Evolutionary conservation across 2,329 filamentous ascomycete species (phyloP).

Genomic region (Corynespora cassiicola): DNA sequence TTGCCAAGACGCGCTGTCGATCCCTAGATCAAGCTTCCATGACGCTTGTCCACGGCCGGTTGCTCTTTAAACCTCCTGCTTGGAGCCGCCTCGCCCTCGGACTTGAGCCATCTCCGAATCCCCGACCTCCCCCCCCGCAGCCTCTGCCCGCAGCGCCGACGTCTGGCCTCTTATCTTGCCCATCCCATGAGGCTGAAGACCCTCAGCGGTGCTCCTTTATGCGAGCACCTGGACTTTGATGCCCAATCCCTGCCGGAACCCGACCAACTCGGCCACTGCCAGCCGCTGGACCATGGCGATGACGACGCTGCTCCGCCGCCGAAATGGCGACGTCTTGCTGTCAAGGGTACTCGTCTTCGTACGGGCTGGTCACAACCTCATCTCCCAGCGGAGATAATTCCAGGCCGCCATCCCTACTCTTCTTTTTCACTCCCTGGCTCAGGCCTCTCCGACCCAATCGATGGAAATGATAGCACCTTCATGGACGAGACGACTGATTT

Average conservation of each 20-base stretch:
- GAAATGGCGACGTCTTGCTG: constrained; percentile 38
- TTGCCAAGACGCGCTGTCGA: constrained; percentile 42
- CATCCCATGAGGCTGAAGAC: constrained; percentile 54
- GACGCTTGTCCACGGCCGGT: constrained; percentile 32
- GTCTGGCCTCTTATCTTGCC: too few relatives aligned
- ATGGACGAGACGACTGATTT: constrained; percentile 57
- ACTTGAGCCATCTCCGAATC: not conserved
- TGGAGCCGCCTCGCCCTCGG: not conserved
- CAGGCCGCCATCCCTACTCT: constrained; percentile 7
- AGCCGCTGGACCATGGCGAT: constrained; percentile 49
- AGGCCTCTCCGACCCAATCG: constrained; percentile 11
- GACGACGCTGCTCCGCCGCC: constrained; percentile 22
- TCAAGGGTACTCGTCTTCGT: constrained; percentile 21
- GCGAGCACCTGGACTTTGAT: constrained; percentile 62
- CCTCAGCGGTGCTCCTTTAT: constrained; percentile 67
- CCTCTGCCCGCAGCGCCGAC: not conserved
- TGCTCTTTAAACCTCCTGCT: constrained; percentile 1
- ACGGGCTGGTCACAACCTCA: constrained; percentile 42
- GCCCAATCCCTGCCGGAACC: constrained; percentile 58
- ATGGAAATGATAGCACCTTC: constrained; percentile 55
- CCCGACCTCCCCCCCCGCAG: constrained; percentile 2
- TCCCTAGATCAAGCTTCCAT: too few relatives aligned
- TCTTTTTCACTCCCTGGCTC: constrained; percentile 25
- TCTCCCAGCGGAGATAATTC: constrained; percentile 19
- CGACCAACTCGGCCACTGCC: too few relatives aligned